Evolutionary conservation across 1,284 basidiomycete species (phyloP).

Genomic region (Cystobasidium sp.): DNA sequence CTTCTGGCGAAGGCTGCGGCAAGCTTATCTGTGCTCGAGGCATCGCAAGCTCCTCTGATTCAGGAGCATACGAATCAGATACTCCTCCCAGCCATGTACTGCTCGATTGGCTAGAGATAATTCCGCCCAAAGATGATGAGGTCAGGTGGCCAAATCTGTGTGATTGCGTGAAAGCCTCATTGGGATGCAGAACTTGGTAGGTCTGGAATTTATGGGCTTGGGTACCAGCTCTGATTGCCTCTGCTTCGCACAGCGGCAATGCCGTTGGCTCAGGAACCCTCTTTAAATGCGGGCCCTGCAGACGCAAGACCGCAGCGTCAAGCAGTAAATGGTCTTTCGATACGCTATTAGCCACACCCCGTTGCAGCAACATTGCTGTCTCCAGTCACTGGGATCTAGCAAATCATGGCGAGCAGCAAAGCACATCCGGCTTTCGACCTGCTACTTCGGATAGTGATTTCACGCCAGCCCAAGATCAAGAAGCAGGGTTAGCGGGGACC

Average conservation of each 20-base stretch:
- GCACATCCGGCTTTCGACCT: no score
- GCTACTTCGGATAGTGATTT: no score
- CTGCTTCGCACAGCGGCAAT: not conserved
- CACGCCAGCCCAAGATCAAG: not conserved
- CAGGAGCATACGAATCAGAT: not conserved
- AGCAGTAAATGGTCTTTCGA: not conserved
- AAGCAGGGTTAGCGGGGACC: not conserved
- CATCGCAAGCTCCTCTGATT: not conserved
- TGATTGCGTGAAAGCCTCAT: constrained; percentile 1
- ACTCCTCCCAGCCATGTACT: not conserved
- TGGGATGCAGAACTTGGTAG: constrained; percentile 24
- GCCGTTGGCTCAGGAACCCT: not conserved
- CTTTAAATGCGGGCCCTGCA: not conserved
- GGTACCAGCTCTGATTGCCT: not conserved
- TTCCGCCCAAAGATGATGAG: not conserved
- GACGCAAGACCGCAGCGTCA: not conserved
- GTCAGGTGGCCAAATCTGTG: not conserved
- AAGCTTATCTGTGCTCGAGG: constrained; percentile 18
- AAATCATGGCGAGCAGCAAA: no score
- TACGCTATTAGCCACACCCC: no score
- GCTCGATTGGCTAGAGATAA: constrained; percentile 20
- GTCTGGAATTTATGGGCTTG: no score
- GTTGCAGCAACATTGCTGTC: no score
- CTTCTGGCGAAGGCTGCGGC: constrained; percentile 2
- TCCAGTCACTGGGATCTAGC: no score